These are phyloP conservation scores for Mycena crocata DNA, from an alignment of 768 basidiomycete species.

Conservation along the genomic window DNA sequence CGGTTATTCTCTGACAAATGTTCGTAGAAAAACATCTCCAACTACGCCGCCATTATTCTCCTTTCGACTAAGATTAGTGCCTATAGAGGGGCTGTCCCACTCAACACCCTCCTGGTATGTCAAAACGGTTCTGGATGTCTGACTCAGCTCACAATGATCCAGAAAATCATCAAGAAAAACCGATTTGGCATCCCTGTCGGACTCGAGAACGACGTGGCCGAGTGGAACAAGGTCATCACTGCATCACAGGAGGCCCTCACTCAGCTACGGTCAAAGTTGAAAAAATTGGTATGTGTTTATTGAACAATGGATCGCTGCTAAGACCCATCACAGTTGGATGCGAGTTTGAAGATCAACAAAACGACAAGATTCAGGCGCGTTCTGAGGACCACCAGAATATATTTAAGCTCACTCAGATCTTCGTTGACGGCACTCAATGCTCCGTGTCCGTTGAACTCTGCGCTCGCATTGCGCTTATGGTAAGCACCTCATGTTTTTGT, in stretches of 20 bases:
- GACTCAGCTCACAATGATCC: neutral
- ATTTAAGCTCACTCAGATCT: neutral
- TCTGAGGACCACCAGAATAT: conserved; percentile 7
- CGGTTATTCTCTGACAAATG: too few species aligned
- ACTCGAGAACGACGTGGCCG: conserved; percentile 14
- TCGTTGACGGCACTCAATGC: conserved; percentile 11
- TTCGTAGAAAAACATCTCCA: neutral
- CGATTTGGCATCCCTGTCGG: conserved; percentile 17
- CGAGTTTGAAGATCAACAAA: too few species aligned
- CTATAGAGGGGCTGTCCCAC: neutral
- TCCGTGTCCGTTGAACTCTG: neutral
- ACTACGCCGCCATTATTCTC: neutral
- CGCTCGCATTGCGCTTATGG: conserved; percentile 19
- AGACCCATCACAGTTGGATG: too few species aligned
- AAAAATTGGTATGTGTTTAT: conserved; percentile 3
- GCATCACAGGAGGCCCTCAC: neutral
- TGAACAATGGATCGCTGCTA: neutral
- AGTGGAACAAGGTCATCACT: neutral
- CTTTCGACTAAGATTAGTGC: conserved; percentile 2
- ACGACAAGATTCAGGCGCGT: too few species aligned
- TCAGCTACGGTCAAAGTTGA: conserved; percentile 2
- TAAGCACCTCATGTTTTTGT: neutral
- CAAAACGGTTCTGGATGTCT: too few species aligned
- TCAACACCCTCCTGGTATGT: neutral
- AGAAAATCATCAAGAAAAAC: conserved; percentile 10